Percentiles rank a stretch among this genome's conserved stretches.
Evolutionary conservation across 768 basidiomycete species (phyloP).

Genomic region (Mycena belliarum): DNA sequence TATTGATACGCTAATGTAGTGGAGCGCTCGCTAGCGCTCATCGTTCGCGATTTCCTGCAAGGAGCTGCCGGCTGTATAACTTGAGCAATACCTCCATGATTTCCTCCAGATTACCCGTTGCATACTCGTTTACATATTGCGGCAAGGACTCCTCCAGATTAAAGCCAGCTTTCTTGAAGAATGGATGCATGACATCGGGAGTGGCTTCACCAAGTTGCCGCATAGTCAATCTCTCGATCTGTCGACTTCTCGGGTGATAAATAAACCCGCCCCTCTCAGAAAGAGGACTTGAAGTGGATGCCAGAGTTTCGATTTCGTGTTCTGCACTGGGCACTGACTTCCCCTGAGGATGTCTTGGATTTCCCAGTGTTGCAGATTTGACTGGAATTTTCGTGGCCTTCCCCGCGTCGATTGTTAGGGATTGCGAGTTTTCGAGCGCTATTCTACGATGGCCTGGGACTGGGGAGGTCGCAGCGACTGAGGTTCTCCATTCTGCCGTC

Average conservation of each 20-base stretch:
- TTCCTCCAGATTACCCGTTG: constrained; percentile 78
- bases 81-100: constrained; percentile 80
- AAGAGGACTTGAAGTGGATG: neutral
- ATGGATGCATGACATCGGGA: constrained; percentile 84
- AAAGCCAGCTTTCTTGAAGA: constrained; percentile 83
- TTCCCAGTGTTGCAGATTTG: constrained; percentile 11
- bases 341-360: neutral
- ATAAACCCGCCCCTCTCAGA: constrained; percentile 36
- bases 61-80: constrained; percentile 75
- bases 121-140: constrained; percentile 86
- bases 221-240: constrained; percentile 81
- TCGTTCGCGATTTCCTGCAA: constrained; percentile 31
- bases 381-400: constrained; percentile 13
- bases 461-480: constrained; percentile 31
- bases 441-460: constrained; percentile 37
- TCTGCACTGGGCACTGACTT: too few relatives aligned
- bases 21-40: too few relatives aligned
- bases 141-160: constrained; percentile 83
- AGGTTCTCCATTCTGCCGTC: constrained; percentile 54
- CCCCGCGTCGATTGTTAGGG: constrained; percentile 26
- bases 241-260: constrained; percentile 59
- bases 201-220: constrained; percentile 88
- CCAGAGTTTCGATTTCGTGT: neutral
- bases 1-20: constrained; percentile 13
- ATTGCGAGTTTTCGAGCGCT: constrained; percentile 35